Evolutionary conservation across 2,329 filamentous ascomycete genomes (phyloP), one percentile per base, ranked within the genome.

Genomic region (Epichloe glyceriae): DNA sequence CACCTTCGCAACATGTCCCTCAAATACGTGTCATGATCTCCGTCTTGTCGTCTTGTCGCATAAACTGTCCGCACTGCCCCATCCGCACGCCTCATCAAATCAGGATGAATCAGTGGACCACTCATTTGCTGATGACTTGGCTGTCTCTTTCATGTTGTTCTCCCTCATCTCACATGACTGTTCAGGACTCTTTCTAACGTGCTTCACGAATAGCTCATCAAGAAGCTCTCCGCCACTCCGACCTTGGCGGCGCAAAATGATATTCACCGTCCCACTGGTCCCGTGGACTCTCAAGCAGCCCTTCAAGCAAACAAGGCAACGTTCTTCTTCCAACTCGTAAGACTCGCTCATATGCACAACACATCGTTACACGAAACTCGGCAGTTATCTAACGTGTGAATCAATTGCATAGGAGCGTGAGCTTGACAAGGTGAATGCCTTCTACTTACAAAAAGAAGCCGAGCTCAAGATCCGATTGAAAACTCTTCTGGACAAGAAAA

Each of bases 221-320:
- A 97, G 70, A 93, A 93, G 71, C 82, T 97, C 61, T 95, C 90
- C 63, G 88, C 89, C 53, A 97, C 90, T 50, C 90, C 91, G 47
- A 83, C 85, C 34, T 80, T 96, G 56, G 79, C 79, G 52, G 81
- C 91, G 30, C 86, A 91, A 67, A 83, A 83, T 71, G 83, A 85
- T 56, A 60, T 69, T 57, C 69, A 71, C 58, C 71, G 72, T 55
- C 66, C 68, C 47, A 62, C 66, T 56, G 69, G 70, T 46, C 68
- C 71, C 47, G 63, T 75, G 58, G 89, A 96, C 66, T 83, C 89
- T n/a, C 90, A 95, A 70, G 82, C 85, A 47, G 85, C 89, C 44
- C 75, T 97, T 47, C 90, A 96, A 68, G 93, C 91, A 52, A 98
- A 98, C 72, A 96, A 94, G 71, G 91, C 91, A 51, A 95, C 91